Evolutionary conservation across 2,329 filamentous ascomycete species (phyloP).

Genomic region (Didymella segeticola): DNA sequence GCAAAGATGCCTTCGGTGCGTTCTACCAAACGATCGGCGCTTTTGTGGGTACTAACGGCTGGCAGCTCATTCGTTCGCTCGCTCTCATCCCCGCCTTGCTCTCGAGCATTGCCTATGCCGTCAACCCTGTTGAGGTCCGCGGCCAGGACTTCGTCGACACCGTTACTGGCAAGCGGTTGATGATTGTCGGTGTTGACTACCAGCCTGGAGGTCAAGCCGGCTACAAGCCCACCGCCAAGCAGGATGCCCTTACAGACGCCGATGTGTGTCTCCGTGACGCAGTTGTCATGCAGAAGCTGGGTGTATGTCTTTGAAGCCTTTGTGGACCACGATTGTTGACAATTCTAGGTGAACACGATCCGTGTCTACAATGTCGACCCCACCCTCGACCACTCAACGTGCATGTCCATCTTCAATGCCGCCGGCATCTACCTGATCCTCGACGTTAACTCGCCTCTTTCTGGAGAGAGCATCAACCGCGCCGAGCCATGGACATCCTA

Average conservation of each 20-base stretch:
- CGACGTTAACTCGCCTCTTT: conserved; percentile 68
- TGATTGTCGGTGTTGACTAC: conserved; percentile 67
- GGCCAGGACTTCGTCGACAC: conserved; percentile 69
- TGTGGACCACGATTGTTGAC: neutral
- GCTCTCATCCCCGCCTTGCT: conserved; percentile 39
- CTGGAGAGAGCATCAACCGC: conserved; percentile 64
- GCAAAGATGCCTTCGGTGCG: conserved; percentile 21
- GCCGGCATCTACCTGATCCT: conserved; percentile 71
- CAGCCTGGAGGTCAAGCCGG: conserved; percentile 68
- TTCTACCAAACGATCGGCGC: conserved; percentile 8
- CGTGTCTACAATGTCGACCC: conserved; percentile 70
- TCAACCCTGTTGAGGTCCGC: conserved; percentile 63
- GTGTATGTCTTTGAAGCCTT: conserved; percentile 44
- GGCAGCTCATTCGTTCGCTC: conserved; percentile 38
- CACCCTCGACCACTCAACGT: conserved; percentile 65
- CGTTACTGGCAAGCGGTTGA: conserved; percentile 64
- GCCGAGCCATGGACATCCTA: conserved; percentile 62
- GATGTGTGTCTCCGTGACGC: conserved; percentile 67
- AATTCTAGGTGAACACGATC: conserved; percentile 62
- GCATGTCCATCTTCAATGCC: conserved; percentile 69
- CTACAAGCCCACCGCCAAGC: conserved; percentile 57
- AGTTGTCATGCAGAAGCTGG: conserved; percentile 67
- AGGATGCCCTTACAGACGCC: conserved; percentile 65
- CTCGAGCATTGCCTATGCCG: conserved; percentile 57
- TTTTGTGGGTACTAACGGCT: conserved; percentile 19